A percentile compares a stretch with the other conserved stretches of the same genome.
phyloP scores from a whole-genome alignment of 1,139 yeast genomes.

The Debaryomyces subglobosus region DNA sequence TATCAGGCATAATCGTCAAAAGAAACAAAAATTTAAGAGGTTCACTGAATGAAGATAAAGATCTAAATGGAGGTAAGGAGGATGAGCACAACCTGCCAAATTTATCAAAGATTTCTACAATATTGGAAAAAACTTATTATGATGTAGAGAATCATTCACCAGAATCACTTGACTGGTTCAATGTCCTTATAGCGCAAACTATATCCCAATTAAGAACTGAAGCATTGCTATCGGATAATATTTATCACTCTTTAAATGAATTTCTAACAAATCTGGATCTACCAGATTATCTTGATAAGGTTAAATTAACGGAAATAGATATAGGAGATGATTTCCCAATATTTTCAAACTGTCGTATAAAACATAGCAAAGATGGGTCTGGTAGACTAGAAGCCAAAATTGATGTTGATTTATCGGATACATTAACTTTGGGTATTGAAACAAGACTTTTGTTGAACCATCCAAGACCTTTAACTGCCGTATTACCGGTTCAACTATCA shows the following conservation, averaged over 20 bases:
- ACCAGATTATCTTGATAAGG: conserved; percentile 81
- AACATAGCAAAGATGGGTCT: conserved; percentile 50
- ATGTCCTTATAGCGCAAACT: conserved; percentile 89
- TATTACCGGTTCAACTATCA: conserved; percentile 77
- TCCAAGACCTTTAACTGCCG: conserved; percentile 84
- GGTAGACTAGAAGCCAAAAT: conserved; percentile 85
- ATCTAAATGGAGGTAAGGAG: conserved; percentile 26
- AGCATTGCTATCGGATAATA: conserved; percentile 81
- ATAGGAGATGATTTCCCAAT: conserved; percentile 96
- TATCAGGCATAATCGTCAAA: conserved; percentile 42
- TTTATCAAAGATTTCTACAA: conserved; percentile 35
- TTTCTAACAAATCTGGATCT: conserved; percentile 52
- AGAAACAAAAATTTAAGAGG: conserved; percentile 24
- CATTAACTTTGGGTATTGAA: conserved; percentile 85
- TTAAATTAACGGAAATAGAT: conserved; percentile 82
- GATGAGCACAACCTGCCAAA: conserved; percentile 15
- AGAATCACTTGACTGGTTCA: conserved; percentile 96
- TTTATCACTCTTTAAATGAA: conserved; percentile 72
- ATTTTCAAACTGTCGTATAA: conserved; percentile 87
- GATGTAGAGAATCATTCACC: conserved; percentile 85
- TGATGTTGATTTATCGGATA: conserved; percentile 90
- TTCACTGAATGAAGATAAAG: conserved; percentile 18
- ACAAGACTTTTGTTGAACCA: conserved; percentile 80
- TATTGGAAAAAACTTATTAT: conserved; percentile 88
- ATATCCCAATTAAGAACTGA: conserved; percentile 85